Evolutionary conservation across 768 basidiomycete species (phyloP), one percentile per base, ranked within the genome.

Genomic region (Xerocomellus intermedius): DNA sequence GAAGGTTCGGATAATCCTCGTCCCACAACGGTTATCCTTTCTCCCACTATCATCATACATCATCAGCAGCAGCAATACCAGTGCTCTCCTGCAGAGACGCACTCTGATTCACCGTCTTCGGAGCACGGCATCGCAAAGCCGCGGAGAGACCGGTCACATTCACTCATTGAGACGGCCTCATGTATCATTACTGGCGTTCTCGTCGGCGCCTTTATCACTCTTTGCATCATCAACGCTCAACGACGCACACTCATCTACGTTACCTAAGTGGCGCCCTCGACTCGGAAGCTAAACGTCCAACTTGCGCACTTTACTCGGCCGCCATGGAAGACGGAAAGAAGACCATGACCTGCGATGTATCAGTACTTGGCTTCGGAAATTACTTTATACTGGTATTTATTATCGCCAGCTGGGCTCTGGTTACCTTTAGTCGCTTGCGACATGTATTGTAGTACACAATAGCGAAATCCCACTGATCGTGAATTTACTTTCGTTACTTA

Each of bases 171-270:
- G 55, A 72, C 75, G 43, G 77, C 78, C 48, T 80, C 79, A 45
- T 78, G 75, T 62, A 67, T 80, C 48, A 66, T 82, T 52, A 78
- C 84, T 21, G 86, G 85, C 36, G 82, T 87, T 61, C 71, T 87
- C 46, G 69, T 83, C 43, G 83, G 83, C 41, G 76, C 82, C 24
- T 79, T 82, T 59, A 73, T 83, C 61, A 77, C 83, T 19, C 70
- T 84, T 30, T 82, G 75, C 59, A 66, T 81, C 56, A 59, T 81
- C 53, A 77, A 76, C 26, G 73, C 73, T 35, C 80, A 79, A 58
- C 72, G 77, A 52, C 73, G 81, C 51, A 76, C 79, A 28, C 72
- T 82, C 59, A 71, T 77, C 33, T 72, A 73, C 22, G 65, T 74
- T 37, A 74, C 73, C 19, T 72, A 53, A 50, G 54, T 30, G 37